Evolutionary conservation across 2,329 filamentous ascomycete genomes (phyloP).

Genomic region (Verticillium zaregamsianum): DNA sequence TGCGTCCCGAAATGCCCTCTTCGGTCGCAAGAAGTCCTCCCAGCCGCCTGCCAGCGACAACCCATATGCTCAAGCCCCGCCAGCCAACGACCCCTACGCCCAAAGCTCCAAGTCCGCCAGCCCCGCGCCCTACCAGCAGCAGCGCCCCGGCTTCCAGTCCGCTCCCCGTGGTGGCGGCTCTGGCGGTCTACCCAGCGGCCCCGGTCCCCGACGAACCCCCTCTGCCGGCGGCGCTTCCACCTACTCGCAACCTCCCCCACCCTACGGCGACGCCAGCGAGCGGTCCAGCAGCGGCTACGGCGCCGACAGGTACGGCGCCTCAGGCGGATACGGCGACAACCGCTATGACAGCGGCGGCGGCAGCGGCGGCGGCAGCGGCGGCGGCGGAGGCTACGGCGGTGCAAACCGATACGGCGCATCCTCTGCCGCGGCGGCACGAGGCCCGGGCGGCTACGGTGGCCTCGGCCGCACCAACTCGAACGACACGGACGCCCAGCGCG

Average conservation of each 20-base stretch:
- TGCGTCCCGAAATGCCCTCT: constrained; percentile 44
- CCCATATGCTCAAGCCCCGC: constrained; percentile 52
- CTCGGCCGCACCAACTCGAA: constrained; percentile 43
- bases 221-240: constrained; percentile 18
- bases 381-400: constrained; percentile 19
- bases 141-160: constrained; percentile 22
- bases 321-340: constrained; percentile 48
- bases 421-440: constrained; percentile 25
- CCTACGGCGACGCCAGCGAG: constrained; percentile 18
- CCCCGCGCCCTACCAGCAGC: constrained; percentile 35
- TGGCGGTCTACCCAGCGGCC: constrained; percentile 26
- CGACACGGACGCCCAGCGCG: constrained; percentile 49
- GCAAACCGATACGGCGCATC: constrained; percentile 23
- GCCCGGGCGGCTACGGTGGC: constrained; percentile 58
- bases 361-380: constrained; percentile 20
- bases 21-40: constrained; percentile 49
- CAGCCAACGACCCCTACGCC: constrained; percentile 48
- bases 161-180: constrained; percentile 21
- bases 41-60: constrained; percentile 44
- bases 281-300: constrained; percentile 41
- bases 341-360: constrained; percentile 41
- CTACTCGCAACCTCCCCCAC: constrained; percentile 27
- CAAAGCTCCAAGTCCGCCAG: constrained; percentile 41
- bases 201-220: constrained; percentile 23
- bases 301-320: constrained; percentile 47